Evolutionary conservation across 2,329 filamentous ascomycete species (phyloP).

Genomic region (Falciphora oryzae): DNA sequence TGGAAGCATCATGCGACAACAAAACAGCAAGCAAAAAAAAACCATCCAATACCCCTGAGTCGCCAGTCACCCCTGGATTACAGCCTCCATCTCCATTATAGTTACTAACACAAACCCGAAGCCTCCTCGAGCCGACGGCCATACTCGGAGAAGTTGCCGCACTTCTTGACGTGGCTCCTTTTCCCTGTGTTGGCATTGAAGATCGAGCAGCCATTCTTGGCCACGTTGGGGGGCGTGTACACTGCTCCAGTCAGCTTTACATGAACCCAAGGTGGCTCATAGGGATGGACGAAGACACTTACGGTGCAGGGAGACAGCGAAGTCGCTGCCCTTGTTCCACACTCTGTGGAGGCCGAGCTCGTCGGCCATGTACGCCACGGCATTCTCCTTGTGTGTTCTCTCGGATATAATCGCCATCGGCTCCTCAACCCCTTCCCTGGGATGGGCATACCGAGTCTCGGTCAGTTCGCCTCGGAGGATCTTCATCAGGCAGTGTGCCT

Average conservation of each 20-base stretch:
- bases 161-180: conserved; percentile 64
- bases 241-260: conserved; percentile 34
- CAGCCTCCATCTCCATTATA: background rate
- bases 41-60: background rate
- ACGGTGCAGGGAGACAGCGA: conserved; percentile 79
- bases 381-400: conserved; percentile 61
- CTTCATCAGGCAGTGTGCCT: conserved; percentile 91
- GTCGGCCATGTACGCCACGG: conserved; percentile 89
- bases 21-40: background rate
- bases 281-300: conserved; percentile 25
- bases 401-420: conserved; percentile 62
- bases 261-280: conserved; percentile 14
- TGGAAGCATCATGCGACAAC: background rate
- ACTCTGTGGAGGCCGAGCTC: conserved; percentile 82
- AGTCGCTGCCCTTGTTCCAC: conserved; percentile 66
- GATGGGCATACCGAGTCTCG: conserved; percentile 78
- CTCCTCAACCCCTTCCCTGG: conserved; percentile 42
- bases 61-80: background rate
- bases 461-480: conserved; percentile 71
- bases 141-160: conserved; percentile 64
- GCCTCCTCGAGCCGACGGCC: conserved; percentile 40
- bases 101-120: background rate
- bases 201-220: conserved; percentile 72
- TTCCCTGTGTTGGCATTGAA: conserved; percentile 74
- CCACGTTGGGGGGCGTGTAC: conserved; percentile 86